A percentile compares a stretch with the other conserved stretches of the same genome.
phyloP scores from a whole-genome alignment of 768 basidiomycete genomes.

The Podaxis sp. region DNA sequence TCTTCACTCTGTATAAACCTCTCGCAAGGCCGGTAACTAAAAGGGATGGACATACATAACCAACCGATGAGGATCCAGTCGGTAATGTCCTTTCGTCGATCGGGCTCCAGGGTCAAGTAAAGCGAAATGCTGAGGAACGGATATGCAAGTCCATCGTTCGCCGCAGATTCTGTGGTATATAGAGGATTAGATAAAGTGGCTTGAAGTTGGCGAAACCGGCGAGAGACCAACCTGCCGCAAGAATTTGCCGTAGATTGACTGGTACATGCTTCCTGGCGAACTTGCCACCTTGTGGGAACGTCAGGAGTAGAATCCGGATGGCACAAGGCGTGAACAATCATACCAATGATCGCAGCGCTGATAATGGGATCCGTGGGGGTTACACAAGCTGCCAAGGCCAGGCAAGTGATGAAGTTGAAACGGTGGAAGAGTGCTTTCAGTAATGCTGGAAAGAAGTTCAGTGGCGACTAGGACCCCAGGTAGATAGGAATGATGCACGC shows the following conservation, averaged over 20 bases:
- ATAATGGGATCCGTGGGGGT: constrained; percentile 96
- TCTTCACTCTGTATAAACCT: constrained; percentile 40
- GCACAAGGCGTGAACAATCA: constrained; percentile 14
- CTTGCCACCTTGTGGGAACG: constrained; percentile 51
- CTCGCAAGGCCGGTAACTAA: background rate
- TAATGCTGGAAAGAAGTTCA: constrained; percentile 42
- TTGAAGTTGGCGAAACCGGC: background rate
- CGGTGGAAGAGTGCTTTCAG: constrained; percentile 72
- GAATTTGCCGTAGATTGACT: constrained; percentile 70
- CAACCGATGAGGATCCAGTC: constrained; percentile 89
- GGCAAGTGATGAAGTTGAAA: constrained; percentile 69
- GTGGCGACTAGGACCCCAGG: constrained; percentile 1
- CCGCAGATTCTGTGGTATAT: constrained; percentile 67
- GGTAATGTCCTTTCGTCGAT: constrained; percentile 61
- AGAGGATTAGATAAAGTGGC: background rate
- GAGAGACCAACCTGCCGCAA: constrained; percentile 49
- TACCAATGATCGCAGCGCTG: constrained; percentile 78
- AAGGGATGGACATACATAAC: constrained; percentile 52
- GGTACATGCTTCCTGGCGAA: constrained; percentile 74
- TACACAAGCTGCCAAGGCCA: constrained; percentile 86
- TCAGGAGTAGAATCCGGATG: background rate
- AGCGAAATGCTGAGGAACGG: constrained; percentile 87
- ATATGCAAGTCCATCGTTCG: constrained; percentile 95
- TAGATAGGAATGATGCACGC: constrained; percentile 17
- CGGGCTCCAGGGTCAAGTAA: constrained; percentile 76